Base-by-base conservation (phyloP, 2,329 filamentous ascomycete genomes). In the Calonectria fujianensis region DNA sequence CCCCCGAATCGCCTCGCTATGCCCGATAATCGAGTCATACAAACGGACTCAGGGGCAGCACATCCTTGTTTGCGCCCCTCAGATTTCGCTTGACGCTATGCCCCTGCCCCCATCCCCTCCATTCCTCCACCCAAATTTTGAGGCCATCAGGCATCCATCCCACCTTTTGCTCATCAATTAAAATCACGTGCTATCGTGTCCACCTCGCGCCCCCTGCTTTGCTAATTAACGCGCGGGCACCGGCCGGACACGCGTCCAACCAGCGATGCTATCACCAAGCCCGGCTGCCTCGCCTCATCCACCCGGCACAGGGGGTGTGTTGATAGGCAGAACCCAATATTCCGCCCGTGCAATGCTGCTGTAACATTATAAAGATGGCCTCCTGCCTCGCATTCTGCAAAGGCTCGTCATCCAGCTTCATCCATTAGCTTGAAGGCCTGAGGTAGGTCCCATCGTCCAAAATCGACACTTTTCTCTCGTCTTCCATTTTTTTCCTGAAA, bases 361-460 rank as follows among this genome's bases (percentile, higher is more conserved):
- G 73, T 65, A 69, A 39, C 45, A 73, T 80, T 81, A 81, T 81
- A 81, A 81, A 81, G 77, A 80, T 74, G 78, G 68, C 57, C 52
- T 74, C 69, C 69, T 69, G 67, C 66, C 69, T 69, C 75, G 35
- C 65, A 51, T 67, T 59, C 59, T 65, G 70, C 70, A 76, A 45
- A 45, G 29, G 54, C 63, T 69, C 45, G 41, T 41, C 57, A 70
- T 76, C 75, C 69, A 75, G 70, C 65, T 70, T 76, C 75, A 67
- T 72, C 73, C 64, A 51, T 65, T 57, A 75, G 61, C 59, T 79
- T 78, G 76, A 48, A 76, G 78, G 78, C 82, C 81, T 81, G 76
- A 83, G 83, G 83, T 84, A 85, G 79, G 83, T 83, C 78, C 50
- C 50, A 69, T 69, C 59, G 52, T 73, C 57, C 54, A 70, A 51